phyloP scores from a whole-genome alignment of 192 early-diverging fungal species.

The Podila verticillata region DNA sequence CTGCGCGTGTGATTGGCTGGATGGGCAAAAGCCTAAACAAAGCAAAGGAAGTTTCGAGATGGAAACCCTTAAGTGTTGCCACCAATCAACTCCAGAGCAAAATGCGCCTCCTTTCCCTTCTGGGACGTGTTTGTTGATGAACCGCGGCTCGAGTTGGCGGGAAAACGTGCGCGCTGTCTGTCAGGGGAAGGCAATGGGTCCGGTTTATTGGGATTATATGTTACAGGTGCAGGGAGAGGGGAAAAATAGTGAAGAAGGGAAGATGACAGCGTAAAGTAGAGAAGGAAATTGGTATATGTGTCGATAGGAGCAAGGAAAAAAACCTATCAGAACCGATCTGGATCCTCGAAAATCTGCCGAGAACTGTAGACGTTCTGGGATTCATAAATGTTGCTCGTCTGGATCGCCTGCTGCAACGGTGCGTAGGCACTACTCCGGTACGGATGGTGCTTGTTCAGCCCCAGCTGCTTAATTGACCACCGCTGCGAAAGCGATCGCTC shows the following conservation, averaged over 20 bases:
- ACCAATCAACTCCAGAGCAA: not conserved
- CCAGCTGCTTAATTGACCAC: slow-evolving; percentile 49
- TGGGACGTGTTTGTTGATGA: no score
- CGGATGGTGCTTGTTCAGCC: slow-evolving; percentile 43
- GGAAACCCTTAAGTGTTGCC: slow-evolving; percentile 1
- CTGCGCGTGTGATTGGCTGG: no score
- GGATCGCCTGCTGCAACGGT: slow-evolving; percentile 34
- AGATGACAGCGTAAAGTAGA: no score
- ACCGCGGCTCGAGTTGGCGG: no score
- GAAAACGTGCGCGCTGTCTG: no score
- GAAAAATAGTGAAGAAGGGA: no score
- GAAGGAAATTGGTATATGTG: no score
- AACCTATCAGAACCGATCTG: slow-evolving; percentile 31
- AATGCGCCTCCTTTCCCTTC: no score
- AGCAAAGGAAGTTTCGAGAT: slow-evolving; percentile 3
- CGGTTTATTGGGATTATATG: no score
- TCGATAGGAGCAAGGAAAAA: slow-evolving; percentile 5
- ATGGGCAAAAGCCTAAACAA: not conserved
- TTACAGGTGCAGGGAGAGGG: no score
- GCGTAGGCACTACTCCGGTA: slow-evolving; percentile 40
- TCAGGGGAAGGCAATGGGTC: no score
- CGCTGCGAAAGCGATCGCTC: slow-evolving; percentile 45
- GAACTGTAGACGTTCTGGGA: slow-evolving; percentile 31
- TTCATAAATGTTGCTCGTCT: slow-evolving; percentile 52
- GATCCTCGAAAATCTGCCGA: slow-evolving; percentile 45